These are phyloP conservation scores for Tricholoma sp. DNA, from an alignment of 768 basidiomycete genomes.

Conservation along the genomic window DNA sequence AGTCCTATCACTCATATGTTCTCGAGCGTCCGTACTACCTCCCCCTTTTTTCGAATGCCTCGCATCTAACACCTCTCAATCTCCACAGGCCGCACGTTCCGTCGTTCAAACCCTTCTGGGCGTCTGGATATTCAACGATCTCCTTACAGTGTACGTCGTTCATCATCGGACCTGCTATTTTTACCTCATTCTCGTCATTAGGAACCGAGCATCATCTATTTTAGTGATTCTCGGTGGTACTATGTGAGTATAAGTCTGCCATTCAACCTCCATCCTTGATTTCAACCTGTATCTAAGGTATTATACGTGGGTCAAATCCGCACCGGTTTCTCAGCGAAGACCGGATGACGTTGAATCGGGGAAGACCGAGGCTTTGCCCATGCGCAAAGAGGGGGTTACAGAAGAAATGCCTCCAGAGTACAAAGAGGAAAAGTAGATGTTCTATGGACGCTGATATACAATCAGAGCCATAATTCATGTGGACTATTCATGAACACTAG, in stretches of 20 bases:
- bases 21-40: slow-evolving; percentile 52
- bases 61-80: slow-evolving; percentile 6
- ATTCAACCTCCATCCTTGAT: neutral
- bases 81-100: slow-evolving; percentile 64
- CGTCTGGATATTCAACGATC: slow-evolving; percentile 70
- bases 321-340: slow-evolving; percentile 19
- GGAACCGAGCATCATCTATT: slow-evolving; percentile 62
- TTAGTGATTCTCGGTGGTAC: slow-evolving; percentile 64
- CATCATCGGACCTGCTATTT: neutral
- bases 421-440: slow-evolving; percentile 6
- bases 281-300: slow-evolving; percentile 25
- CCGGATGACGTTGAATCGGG: slow-evolving; percentile 36
- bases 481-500: neutral
- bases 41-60: slow-evolving; percentile 3
- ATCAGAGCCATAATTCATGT: neutral
- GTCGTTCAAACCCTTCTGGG: slow-evolving; percentile 82
- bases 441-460: neutral
- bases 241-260: slow-evolving; percentile 37
- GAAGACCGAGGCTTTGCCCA: slow-evolving; percentile 13
- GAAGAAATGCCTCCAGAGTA: slow-evolving; percentile 13
- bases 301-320: slow-evolving; percentile 45
- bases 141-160: slow-evolving; percentile 60
- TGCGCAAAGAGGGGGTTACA: slow-evolving; percentile 15
- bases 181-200: slow-evolving; percentile 21
- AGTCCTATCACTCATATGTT: slow-evolving; percentile 87